phyloP scores from a whole-genome alignment of 2,329 filamentous ascomycete species.

The Beauveria asiatica region DNA sequence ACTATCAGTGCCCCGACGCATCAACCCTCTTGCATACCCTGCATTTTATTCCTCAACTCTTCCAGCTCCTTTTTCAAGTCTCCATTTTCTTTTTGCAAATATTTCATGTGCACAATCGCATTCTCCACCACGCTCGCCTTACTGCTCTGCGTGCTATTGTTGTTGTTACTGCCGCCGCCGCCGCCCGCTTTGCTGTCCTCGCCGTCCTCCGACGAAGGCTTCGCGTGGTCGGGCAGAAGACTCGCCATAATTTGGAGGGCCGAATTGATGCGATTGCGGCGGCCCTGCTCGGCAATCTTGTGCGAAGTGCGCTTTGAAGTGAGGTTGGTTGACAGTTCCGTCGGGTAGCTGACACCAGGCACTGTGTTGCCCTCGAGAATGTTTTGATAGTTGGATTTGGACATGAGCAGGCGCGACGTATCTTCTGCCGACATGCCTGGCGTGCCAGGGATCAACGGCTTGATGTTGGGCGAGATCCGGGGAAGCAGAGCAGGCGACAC shows the following conservation, averaged over 20 bases:
- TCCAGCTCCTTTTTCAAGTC: slow-evolving; percentile 55
- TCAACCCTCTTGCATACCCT: slow-evolving; percentile 16
- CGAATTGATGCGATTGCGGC: slow-evolving; percentile 89
- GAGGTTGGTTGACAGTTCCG: slow-evolving; percentile 82
- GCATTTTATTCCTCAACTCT: slow-evolving; percentile 23
- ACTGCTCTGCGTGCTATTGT: slow-evolving; percentile 56
- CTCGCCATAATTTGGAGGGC: slow-evolving; percentile 86
- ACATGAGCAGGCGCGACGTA: slow-evolving; percentile 69
- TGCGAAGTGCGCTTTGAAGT: slow-evolving; percentile 96
- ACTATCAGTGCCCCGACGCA: neutral
- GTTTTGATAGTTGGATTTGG: slow-evolving; percentile 97
- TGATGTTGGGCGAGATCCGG: slow-evolving; percentile 88
- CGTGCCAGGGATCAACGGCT: slow-evolving; percentile 67
- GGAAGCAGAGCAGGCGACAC: slow-evolving; percentile 80
- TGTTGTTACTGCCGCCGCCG: neutral
- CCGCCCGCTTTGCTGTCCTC: slow-evolving; percentile 38
- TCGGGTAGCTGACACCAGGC: slow-evolving; percentile 83
- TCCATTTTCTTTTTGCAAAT: slow-evolving; percentile 65
- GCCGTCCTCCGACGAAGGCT: slow-evolving; percentile 30
- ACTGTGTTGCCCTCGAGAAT: slow-evolving; percentile 89
- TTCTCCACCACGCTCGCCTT: slow-evolving; percentile 97
- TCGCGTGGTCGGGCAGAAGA: slow-evolving; percentile 59
- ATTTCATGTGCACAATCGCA: slow-evolving; percentile 91
- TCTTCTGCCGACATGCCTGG: slow-evolving; percentile 47
- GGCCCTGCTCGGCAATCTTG: slow-evolving; percentile 94